A percentile compares a stretch with the other conserved stretches of the same genome.
Conservation (phyloP, 2,329 filamentous ascomycete genomes). For the Xylaria sp. region DNA sequence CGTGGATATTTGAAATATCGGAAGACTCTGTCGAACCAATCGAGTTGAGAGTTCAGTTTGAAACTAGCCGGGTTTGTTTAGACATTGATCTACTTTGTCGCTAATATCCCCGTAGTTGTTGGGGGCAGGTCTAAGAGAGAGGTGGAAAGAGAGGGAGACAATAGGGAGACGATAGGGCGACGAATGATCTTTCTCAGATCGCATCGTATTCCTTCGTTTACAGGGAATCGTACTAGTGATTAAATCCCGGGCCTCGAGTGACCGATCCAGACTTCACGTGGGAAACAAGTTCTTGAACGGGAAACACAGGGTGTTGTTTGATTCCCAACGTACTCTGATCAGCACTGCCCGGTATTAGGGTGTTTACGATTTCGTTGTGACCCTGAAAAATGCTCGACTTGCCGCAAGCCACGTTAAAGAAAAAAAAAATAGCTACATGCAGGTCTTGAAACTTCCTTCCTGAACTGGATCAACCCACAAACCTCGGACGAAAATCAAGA, state of each 20-base stretch:
- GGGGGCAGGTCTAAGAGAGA: slow-evolving; percentile 10
- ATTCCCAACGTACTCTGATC: slow-evolving; percentile 18
- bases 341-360: slow-evolving; percentile 22
- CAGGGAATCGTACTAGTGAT: slow-evolving; percentile 10
- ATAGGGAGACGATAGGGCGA: slow-evolving; percentile 15
- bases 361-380: slow-evolving; percentile 19
- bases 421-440: slow-evolving; percentile 31
- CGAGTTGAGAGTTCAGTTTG: slow-evolving; percentile 13
- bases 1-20: slow-evolving; percentile 38
- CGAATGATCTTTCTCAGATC: slow-evolving; percentile 28
- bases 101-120: background rate
- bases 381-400: slow-evolving; percentile 22
- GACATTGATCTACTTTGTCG: slow-evolving; percentile 24
- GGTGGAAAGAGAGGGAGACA: background rate
- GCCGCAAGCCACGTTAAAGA: slow-evolving; percentile 27
- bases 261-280: slow-evolving; percentile 10
- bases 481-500: slow-evolving; percentile 35
- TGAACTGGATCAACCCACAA: slow-evolving; percentile 25
- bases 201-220: slow-evolving; percentile 10
- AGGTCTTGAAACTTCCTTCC: slow-evolving; percentile 39
- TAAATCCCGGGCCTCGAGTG: slow-evolving; percentile 8
- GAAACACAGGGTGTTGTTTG: slow-evolving; percentile 16
- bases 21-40: slow-evolving; percentile 30
- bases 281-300: slow-evolving; percentile 21
- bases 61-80: slow-evolving; percentile 26